Base-by-base conservation (phyloP, 1,284 basidiomycete genomes). In the Cerioporus squamosus region DNA sequence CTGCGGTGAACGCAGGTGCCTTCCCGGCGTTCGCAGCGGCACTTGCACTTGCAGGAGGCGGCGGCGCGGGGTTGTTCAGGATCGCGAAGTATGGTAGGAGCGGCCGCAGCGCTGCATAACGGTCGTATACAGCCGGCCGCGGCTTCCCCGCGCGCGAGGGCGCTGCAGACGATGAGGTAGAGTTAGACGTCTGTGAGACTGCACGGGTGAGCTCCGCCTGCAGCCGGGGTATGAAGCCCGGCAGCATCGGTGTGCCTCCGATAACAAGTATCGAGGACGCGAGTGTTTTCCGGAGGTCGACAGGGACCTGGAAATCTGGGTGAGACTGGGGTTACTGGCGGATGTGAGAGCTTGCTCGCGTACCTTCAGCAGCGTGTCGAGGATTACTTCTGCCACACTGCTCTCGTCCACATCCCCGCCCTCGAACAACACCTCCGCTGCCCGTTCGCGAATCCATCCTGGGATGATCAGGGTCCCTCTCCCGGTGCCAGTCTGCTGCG, bases 361-460 rank as follows among this genome's bases (percentile, higher is more conserved):
- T 55, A 92, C 94, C 82, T 91, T 93, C 42, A 94, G 77, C 12
- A 97, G 73, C 0, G 87, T 81, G 57, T 91, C 86, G 1, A 97
- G 77, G 3, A 98, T 80, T 23, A 91, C 81, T 67, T 95, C 93
- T 0, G 91, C 87, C 2, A 97, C 77, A 55, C 90, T 93, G 61
- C 81, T 82, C 73, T 92, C 91, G 67, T 94, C 95, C 24, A 91
- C 85, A 63, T 95, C 93, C n/a, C 91, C 91, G 2, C 88, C 87
- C 68, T 94, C 93, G 64, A 98, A 98, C 1, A 98, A 77, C 4
- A 96, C 82, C 70, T 99, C 97, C 3, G 93, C 88, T 0, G 92
- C 92, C 8, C 95, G 82, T 71, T 98, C 95, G 38, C 97, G 79
- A 23, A 98, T 81, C 97, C 97, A 99, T 0, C 96, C 96, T 0